These are phyloP conservation scores for Suhomyces kilbournensis DNA, from an alignment of 805 yeast genomes.

Conservation along the genomic window DNA sequence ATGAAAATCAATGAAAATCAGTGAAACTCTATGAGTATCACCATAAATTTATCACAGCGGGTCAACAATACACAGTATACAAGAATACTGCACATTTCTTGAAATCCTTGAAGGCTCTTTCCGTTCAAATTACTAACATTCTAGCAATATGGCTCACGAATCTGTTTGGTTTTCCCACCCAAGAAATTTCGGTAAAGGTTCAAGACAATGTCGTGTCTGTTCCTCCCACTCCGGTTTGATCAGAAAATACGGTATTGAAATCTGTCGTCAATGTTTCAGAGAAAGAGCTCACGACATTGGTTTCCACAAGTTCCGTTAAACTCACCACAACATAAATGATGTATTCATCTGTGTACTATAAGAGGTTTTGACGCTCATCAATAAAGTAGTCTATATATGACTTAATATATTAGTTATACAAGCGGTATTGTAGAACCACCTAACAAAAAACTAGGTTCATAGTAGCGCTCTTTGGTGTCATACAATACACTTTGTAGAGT, in stretches of 20 bases:
- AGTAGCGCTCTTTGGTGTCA: too few species aligned
- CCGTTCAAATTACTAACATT: constrained; percentile 29
- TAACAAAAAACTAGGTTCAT: too few species aligned
- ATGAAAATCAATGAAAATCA: not conserved
- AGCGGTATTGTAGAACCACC: too few species aligned
- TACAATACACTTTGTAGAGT: too few species aligned
- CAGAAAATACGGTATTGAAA: constrained; percentile 99
- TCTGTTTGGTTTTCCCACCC: constrained; percentile 99
- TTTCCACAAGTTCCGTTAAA: constrained; percentile 97
- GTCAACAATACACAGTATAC: too few species aligned
- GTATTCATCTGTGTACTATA: constrained; percentile 6
- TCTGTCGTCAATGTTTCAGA: constrained; percentile 99
- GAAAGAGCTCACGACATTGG: constrained; percentile 99
- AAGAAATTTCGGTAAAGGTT: constrained; percentile 99
- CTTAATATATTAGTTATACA: constrained; percentile 7
- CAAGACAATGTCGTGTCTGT: constrained; percentile 99
- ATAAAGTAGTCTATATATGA: constrained; percentile 2
- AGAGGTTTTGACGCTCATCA: constrained; percentile 5
- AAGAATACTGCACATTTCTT: too few species aligned
- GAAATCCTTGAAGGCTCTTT: too few species aligned
- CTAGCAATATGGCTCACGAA: constrained; percentile 96
- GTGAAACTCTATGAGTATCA: too few species aligned
- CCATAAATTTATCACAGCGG: too few species aligned
- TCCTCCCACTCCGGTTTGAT: constrained; percentile 98
- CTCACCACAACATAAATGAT: constrained; percentile 6